Base-by-base conservation (phyloP, 2,329 filamentous ascomycete genomes). In the Verticillium longisporum region DNA sequence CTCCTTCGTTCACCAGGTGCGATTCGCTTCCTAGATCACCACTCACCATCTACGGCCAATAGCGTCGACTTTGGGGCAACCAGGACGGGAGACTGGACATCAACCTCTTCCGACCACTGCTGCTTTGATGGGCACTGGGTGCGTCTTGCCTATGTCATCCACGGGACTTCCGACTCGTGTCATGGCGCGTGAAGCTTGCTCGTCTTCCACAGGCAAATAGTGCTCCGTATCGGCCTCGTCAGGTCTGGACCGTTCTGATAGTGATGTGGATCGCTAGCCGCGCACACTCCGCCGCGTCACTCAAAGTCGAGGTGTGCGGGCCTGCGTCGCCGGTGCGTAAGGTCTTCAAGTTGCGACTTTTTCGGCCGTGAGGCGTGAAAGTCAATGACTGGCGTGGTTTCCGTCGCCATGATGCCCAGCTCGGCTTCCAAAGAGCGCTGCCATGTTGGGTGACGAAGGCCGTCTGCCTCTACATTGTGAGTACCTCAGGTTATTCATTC, bases 31-130 rank as follows among this genome's bases (percentile, higher is more conserved):
- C 26, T 26, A 3, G 26, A 26, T 26, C 26, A 4, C 66, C 66
- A 0, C 69, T 75, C 1, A 76, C 79, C 10, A 77, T 81, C 77
- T 78, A 80, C 33, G 83, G 60, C 78, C 79, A 84, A 63, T 81
- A 81, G 63, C 82, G 78, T 18, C 79, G 69, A 1, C 80, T 79
- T 66, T 83, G 83, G 58, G 82, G 73, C 66, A 78, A 57, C 77
- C 79, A 82, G 0, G 82, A 75, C 54, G 78, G 15, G 33, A 75
- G 77, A 57, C 78, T 76, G 0, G 79, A 78, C 31, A 82, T 3
- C 45, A 67, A 67, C 34, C 66, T 74, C 0, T 79, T 80, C 9
- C 82, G 77, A 0, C 77, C 80, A 57, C 75, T 77, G 38, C 71
- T 75, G 62, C 60, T 1, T 79, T 80, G 55, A 83, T 76, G 0